Evolutionary conservation across 2,329 filamentous ascomycete genomes (phyloP), one percentile per base, ranked within the genome.

Genomic region (Fusarium albidum): DNA sequence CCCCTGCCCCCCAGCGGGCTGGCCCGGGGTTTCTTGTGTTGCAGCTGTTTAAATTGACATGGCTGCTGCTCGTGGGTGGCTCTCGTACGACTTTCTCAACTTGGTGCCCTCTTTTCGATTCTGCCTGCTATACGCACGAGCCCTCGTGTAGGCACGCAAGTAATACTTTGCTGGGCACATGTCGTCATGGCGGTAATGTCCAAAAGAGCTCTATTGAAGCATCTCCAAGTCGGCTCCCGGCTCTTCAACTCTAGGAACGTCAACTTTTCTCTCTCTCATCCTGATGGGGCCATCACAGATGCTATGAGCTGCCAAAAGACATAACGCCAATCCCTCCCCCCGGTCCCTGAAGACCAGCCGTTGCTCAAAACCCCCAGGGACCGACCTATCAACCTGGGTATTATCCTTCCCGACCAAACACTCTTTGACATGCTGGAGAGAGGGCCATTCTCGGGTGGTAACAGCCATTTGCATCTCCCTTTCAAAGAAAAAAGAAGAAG

Each of bases 241-340:
- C 25, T 27, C 18, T 50, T 44, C 26, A 38, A 44, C 46, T 63
- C 46, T 37, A 43, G 49, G 43, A 37, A 37, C 26, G 32, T 48
- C 47, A 51, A 49, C 40, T 46, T 49, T 46, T 49, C 27, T 49
- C 49, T 49, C 27, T 47, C 40, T 57, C 15, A 42, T 21, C 21
- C 26, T 29, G 1, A 39, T 38, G 31, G 33, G 52, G 34, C 49
- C 49, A 41, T 51, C 34, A 38, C 43, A 34, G 32, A 35, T 39
- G 32, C 15, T 33, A 47, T 44, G 18, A 45, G 38, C 46, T 58
- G 31, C 35, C 32, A 29, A 48, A 56, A 18, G 26, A 50, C 44
- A 58, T 52, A 66, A 66, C 63, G 63, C 63, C 63, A 21, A 31
- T 29, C 42, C 33, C 46, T n/a, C n/a, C n/a, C n/a, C n/a, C n/a